phyloP scores from a whole-genome alignment of 2,329 filamentous ascomycete genomes.

The Alternaria sp. region DNA sequence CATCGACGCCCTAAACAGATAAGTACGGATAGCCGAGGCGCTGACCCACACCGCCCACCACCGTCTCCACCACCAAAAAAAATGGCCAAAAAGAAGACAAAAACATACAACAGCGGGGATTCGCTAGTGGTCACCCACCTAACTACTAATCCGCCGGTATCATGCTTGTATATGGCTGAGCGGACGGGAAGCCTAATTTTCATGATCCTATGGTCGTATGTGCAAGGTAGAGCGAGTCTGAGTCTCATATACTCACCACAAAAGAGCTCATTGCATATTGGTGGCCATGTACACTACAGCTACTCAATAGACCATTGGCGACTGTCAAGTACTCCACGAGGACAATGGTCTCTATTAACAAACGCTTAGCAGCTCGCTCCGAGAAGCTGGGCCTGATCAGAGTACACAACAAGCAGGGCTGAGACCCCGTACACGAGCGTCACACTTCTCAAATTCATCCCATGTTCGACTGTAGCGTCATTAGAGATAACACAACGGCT shows the following conservation, averaged over 20 bases:
- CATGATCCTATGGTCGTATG: background rate
- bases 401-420: too few relatives aligned
- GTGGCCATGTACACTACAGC: background rate
- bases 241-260: rapidly evolving
- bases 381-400: too few relatives aligned
- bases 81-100: background rate
- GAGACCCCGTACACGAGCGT: too few relatives aligned
- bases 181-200: background rate
- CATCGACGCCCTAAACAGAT: background rate
- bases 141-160: background rate
- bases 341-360: background rate
- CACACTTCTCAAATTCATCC: too few relatives aligned
- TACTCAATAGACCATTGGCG: background rate
- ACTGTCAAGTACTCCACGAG: background rate
- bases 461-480: too few relatives aligned
- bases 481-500: too few relatives aligned
- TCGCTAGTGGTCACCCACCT: background rate
- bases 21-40: background rate
- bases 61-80: background rate
- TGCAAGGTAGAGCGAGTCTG: background rate
- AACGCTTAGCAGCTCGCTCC: too few relatives aligned
- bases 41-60: background rate
- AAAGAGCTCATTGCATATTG: background rate
- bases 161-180: background rate
- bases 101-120: background rate